Conservation (phyloP, 192 early-diverging fungal species). For the Coemansia sp. region DNA sequence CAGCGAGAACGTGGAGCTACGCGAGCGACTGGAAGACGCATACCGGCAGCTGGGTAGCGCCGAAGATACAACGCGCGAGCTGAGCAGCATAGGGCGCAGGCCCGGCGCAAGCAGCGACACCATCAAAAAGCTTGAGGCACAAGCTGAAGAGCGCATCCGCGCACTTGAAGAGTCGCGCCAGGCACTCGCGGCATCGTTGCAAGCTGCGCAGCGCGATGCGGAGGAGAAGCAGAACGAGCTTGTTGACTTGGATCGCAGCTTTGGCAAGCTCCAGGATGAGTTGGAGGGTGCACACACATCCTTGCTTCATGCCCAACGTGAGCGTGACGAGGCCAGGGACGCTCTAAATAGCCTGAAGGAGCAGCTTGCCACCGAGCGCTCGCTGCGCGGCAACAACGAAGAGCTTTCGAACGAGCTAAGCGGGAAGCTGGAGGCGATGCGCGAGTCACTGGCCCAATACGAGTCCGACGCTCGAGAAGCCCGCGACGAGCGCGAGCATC, state of each 20-base stretch:
- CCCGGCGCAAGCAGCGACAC: constrained; percentile 9
- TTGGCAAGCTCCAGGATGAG: constrained; percentile 50
- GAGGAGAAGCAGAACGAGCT: constrained; percentile 75
- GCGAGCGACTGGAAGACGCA: constrained; percentile 60
- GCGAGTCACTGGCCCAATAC: constrained; percentile 56
- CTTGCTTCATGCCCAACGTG: constrained; percentile 41
- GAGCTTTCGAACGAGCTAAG: constrained; percentile 44
- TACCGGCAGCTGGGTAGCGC: constrained; percentile 58
- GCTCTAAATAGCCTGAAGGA: constrained; percentile 30
- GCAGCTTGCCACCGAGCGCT: constrained; percentile 37
- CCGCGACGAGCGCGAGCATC: constrained; percentile 68
- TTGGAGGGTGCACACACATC: constrained; percentile 32
- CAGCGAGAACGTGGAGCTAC: constrained; percentile 63
- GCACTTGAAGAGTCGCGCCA: constrained; percentile 79
- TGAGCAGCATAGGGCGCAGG: constrained; percentile 55
- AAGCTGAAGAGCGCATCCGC: constrained; percentile 72
- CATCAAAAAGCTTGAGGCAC: constrained; percentile 51
- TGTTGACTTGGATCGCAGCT: constrained; percentile 55
- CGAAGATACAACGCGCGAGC: constrained; percentile 56
- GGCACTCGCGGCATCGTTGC: constrained; percentile 75
- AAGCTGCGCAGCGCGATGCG: constrained; percentile 72
- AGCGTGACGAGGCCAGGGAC: constrained; percentile 44
- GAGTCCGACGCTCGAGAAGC: constrained; percentile 62
- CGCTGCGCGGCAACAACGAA: constrained; percentile 46
- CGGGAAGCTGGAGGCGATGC: constrained; percentile 40